phyloP scores from a whole-genome alignment of 768 basidiomycete species.

The Porpolomopsis calyptriformis region DNA sequence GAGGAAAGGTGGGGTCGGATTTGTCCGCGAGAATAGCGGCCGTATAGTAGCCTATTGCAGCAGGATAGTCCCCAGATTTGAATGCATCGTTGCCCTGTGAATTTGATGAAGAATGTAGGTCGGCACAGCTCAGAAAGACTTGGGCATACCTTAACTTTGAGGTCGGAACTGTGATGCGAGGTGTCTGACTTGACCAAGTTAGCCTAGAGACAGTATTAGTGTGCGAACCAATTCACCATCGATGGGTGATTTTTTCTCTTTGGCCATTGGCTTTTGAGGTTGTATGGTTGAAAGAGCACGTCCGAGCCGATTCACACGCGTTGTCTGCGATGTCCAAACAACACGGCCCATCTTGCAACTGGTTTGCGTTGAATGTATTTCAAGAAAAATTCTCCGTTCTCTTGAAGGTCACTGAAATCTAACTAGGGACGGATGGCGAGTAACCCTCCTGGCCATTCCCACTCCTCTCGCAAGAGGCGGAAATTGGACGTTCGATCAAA shows the following conservation, averaged over 20 bases:
- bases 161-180: no score
- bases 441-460: no score
- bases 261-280: no score
- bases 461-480: conserved; percentile 3
- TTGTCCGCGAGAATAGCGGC: conserved; percentile 64
- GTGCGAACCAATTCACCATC: no score
- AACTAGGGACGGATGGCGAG: no score
- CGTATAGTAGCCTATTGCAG: conserved; percentile 81
- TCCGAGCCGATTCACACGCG: not conserved
- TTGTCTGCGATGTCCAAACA: not conserved
- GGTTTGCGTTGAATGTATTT: not conserved
- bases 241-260: no score
- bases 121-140: not conserved
- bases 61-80: conserved; percentile 66
- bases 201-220: no score
- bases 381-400: no score
- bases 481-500: not conserved
- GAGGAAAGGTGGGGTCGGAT: conserved; percentile 62
- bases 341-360: not conserved
- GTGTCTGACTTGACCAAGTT: no score
- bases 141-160: not conserved
- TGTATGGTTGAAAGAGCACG: no score
- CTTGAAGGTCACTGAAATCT: no score
- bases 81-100: conserved; percentile 78
- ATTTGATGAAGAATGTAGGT: not conserved